phyloP scores from a whole-genome alignment of 1,284 basidiomycete genomes.

The Puccinia sorghi region DNA sequence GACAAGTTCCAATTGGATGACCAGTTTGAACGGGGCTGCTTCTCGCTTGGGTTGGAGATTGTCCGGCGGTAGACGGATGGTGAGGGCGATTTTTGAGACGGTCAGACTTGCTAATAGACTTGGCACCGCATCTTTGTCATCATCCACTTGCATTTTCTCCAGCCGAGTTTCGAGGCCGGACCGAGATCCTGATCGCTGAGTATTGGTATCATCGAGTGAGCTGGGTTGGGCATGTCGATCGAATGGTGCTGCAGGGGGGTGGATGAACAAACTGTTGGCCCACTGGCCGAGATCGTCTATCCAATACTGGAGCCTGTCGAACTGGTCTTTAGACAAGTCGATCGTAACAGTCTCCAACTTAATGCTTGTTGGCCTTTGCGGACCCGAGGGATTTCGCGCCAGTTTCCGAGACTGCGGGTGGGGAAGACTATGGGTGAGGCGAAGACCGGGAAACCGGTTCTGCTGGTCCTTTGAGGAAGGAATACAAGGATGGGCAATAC shows the following conservation, averaged over 20 bases:
- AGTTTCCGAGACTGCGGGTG: not conserved
- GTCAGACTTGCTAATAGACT: constrained; percentile 1
- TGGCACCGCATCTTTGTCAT: not conserved
- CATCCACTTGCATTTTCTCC: too few species aligned
- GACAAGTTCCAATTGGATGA: constrained; percentile 15
- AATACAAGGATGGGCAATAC: constrained; percentile 9
- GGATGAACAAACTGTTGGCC: constrained; percentile 1
- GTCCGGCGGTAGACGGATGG: constrained; percentile 7
- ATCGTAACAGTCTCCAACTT: constrained; percentile 34
- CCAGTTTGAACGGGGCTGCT: not conserved
- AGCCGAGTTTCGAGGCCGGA: not conserved
- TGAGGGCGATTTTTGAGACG: constrained; percentile 13
- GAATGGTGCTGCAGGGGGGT: not conserved
- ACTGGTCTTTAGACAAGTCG: constrained; percentile 31
- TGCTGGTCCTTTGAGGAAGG: not conserved
- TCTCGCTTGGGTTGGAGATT: not conserved
- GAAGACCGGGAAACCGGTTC: constrained; percentile 11
- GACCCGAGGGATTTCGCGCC: not conserved
- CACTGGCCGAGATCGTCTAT: constrained; percentile 43
- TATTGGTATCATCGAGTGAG: not conserved
- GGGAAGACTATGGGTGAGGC: constrained; percentile 4
- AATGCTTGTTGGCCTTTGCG: constrained; percentile 6
- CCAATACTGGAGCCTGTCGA: constrained; percentile 48
- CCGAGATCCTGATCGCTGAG: too few species aligned
- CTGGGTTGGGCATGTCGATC: not conserved